Conservation (phyloP, 805 yeast species). For the Cyberlindnera samutprakarnensis region DNA sequence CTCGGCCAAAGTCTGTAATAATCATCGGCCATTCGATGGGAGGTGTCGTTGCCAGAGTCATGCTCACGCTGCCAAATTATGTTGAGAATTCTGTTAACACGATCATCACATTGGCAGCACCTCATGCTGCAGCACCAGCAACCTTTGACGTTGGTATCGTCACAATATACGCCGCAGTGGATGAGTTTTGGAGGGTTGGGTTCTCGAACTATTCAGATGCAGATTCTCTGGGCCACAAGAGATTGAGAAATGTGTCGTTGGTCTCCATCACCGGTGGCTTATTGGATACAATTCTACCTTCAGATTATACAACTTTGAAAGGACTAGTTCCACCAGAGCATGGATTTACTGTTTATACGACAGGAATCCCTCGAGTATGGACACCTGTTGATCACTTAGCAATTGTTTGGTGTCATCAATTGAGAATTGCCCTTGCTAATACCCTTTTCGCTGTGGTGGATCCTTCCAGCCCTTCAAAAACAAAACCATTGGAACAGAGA, state of each 20-base stretch:
- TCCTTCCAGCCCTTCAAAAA: conserved; percentile 35
- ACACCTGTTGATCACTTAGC: conserved; percentile 92
- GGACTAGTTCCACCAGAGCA: conserved; percentile 64
- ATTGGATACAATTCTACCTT: conserved; percentile 71
- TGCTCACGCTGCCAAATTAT: conserved; percentile 77
- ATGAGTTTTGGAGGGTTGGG: conserved; percentile 74
- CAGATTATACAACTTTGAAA: conserved; percentile 76
- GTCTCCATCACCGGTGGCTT: conserved; percentile 89
- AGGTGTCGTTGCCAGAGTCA: conserved; percentile 84
- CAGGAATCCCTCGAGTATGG: conserved; percentile 89
- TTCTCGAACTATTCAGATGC: conserved; percentile 40
- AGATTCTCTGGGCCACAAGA: conserved; percentile 31
- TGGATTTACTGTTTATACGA: conserved; percentile 78
- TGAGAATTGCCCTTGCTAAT: conserved; percentile 55
- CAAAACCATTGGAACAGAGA: conserved; percentile 45
- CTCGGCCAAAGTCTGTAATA: conserved; percentile 61
- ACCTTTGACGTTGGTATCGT: conserved; percentile 88
- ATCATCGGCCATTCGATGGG: conserved; percentile 96
- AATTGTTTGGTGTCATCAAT: conserved; percentile 92
- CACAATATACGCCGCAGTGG: conserved; percentile 63
- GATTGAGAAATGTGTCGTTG: conserved; percentile 54
- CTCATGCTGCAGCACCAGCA: conserved; percentile 88
- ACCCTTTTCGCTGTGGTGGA: conserved; percentile 57
- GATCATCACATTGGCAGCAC: conserved; percentile 79
- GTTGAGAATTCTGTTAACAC: conserved; percentile 67